phyloP scores from a whole-genome alignment of 2,329 filamentous ascomycete genomes.

The Diaporthe nobilis region DNA sequence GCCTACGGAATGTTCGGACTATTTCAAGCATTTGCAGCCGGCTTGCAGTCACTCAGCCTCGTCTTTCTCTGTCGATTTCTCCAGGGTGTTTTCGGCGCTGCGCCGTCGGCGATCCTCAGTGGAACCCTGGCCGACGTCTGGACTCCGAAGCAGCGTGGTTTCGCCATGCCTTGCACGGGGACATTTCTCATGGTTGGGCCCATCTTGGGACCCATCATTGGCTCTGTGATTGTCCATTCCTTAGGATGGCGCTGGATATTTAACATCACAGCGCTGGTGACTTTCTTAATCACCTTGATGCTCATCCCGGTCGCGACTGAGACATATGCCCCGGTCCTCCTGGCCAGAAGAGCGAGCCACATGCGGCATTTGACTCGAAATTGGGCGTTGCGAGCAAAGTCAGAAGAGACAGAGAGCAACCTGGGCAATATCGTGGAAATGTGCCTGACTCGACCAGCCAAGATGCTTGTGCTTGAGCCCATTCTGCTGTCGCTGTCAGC shows the following conservation, averaged over 20 bases:
- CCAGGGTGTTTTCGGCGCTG: conserved; percentile 5
- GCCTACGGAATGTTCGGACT: conserved; percentile 1
- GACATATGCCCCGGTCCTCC: conserved; percentile 14
- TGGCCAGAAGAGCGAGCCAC: conserved; percentile 9
- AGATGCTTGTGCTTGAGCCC: conserved; percentile 6
- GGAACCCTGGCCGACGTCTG: conserved; percentile 25
- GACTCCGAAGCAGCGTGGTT: conserved; percentile 20
- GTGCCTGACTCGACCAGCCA: background rate
- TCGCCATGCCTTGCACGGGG: conserved; percentile 18
- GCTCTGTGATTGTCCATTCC: conserved; percentile 6
- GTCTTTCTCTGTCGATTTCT: conserved; percentile 28
- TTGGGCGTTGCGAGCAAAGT: conserved; percentile 7
- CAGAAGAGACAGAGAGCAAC: background rate
- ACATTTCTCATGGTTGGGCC: background rate
- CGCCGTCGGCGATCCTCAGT: conserved; percentile 17
- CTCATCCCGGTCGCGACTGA: background rate
- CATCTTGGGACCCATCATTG: conserved; percentile 18
- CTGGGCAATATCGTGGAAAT: conserved; percentile 5
- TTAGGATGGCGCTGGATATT: conserved; percentile 27
- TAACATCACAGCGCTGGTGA: conserved; percentile 2
- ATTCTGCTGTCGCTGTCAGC: conserved; percentile 5
- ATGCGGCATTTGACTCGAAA: conserved; percentile 12
- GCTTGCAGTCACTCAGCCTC: conserved; percentile 4
- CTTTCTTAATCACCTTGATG: background rate
- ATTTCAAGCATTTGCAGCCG: conserved; percentile 8